Evolutionary conservation across 2,329 filamentous ascomycete genomes (phyloP).

Genomic region (Aspergillus niger): DNA sequence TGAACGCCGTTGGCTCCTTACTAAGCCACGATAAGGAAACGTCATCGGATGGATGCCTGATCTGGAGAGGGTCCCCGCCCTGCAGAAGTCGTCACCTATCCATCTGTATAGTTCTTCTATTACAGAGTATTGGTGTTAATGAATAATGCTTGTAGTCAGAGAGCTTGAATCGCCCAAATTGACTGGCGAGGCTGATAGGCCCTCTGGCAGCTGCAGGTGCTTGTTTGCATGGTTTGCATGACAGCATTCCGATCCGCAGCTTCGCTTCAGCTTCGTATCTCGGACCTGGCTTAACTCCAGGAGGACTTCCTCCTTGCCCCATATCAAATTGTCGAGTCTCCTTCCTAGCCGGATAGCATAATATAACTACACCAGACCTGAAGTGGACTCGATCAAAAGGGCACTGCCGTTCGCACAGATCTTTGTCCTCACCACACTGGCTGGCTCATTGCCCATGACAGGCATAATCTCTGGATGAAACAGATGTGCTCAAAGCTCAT

Average conservation of each 20-base stretch:
- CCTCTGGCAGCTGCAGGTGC: neutral
- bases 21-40: conserved; percentile 7
- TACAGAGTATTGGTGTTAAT: neutral
- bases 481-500: neutral
- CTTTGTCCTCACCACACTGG: neutral
- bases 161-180: neutral
- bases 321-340: neutral
- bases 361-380: neutral
- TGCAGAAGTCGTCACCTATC: neutral
- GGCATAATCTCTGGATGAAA: neutral
- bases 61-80: neutral
- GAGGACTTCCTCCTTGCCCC: neutral
- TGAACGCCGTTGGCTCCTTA: neutral
- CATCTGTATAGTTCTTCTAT: neutral
- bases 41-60: conserved; percentile 4
- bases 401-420: neutral
- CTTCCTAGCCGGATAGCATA: neutral
- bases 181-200: neutral
- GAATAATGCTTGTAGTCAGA: neutral
- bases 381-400: neutral
- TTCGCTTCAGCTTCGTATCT: neutral
- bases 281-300: neutral
- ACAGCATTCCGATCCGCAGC: neutral
- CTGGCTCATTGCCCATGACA: neutral
- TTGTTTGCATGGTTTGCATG: conserved; percentile 7